Base-by-base conservation (phyloP, 345 rosid species). In the Lepidium didymum region DNA sequence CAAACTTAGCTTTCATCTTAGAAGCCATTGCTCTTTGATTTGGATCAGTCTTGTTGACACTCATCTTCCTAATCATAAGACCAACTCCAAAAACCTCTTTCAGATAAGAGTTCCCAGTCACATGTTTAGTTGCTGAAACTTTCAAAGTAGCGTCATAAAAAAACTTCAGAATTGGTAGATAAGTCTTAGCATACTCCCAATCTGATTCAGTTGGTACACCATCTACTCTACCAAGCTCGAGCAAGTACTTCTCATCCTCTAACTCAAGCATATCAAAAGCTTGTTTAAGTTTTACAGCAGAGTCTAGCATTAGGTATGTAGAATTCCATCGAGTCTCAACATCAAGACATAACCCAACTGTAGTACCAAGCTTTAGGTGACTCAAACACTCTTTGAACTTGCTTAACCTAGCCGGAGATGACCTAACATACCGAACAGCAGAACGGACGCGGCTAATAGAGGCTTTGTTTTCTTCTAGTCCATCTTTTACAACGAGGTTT, bases 231-330 rank as follows among this genome's bases (percentile, higher is more conserved):
- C 36, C n/a, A 49, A 64, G 46, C 10, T 64, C 47, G 8, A 4
- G 6, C 3, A 49, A 0, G 6, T 36, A 37, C 2, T 47, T 64
- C 1, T 49, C 57, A 49, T 64, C 68, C 1, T 64, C 57, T 21
- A 36, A 50, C 21, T 36, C 68, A 10, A 64, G 57, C 46, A 47
- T 47, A n/a, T 49, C 57, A 49, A 64, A 62, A 18, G n/a, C 57
- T 34, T 16, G 49, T 3, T 49, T 49, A 1, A 49, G 3, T 0
- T 49, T 64, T 1, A 64, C 12, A 4, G 45, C 56, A 34, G n/a
- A 47, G 8, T 45, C 68, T 6, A 35, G 47, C 45, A 62, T 47
- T 10, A 51, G 21, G 21, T 19, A 19, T 19, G 21, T 19, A 19
- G 21, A 19, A 19, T 19, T 19, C 21, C 21, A 19, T 6, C 56